Evolutionary conservation across 2,329 filamentous ascomycete genomes (phyloP).

Genomic region (Ramularia endophylla): DNA sequence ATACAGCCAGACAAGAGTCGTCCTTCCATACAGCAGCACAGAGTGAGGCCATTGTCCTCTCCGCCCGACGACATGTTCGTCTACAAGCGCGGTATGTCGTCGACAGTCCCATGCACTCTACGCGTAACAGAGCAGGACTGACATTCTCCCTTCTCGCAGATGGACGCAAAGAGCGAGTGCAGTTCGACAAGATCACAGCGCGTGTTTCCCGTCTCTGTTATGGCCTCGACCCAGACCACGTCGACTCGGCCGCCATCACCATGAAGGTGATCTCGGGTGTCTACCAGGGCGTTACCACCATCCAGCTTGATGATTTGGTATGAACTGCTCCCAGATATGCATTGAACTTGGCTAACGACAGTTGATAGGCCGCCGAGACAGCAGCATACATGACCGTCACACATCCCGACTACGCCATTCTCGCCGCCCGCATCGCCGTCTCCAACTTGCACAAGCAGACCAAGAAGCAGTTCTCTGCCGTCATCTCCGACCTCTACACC

Average conservation of each 20-base stretch:
- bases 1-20: slow-evolving; percentile 6
- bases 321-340: no score
- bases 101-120: neutral
- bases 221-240: slow-evolving; percentile 88
- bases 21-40: no score
- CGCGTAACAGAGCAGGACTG: slow-evolving; percentile 10
- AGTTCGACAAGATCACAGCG: slow-evolving; percentile 99
- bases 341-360: no score
- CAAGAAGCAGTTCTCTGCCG: slow-evolving; percentile 99
- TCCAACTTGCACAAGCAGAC: slow-evolving; percentile 99
- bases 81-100: slow-evolving; percentile 55
- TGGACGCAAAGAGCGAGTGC: slow-evolving; percentile 98
- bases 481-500: slow-evolving; percentile 87
- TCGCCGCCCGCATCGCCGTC: slow-evolving; percentile 95
- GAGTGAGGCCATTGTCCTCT: slow-evolving; percentile 9
- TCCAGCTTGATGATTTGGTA: slow-evolving; percentile 96
- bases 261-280: slow-evolving; percentile 99
- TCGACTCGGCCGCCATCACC: slow-evolving; percentile 96
- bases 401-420: slow-evolving; percentile 97
- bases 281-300: slow-evolving; percentile 94
- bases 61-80: slow-evolving; percentile 50
- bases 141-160: slow-evolving; percentile 50
- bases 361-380: slow-evolving; percentile 81
- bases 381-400: slow-evolving; percentile 99
- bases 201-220: slow-evolving; percentile 97